Conservation (phyloP, 768 basidiomycete genomes). For the Artomyces pyxidatus region DNA sequence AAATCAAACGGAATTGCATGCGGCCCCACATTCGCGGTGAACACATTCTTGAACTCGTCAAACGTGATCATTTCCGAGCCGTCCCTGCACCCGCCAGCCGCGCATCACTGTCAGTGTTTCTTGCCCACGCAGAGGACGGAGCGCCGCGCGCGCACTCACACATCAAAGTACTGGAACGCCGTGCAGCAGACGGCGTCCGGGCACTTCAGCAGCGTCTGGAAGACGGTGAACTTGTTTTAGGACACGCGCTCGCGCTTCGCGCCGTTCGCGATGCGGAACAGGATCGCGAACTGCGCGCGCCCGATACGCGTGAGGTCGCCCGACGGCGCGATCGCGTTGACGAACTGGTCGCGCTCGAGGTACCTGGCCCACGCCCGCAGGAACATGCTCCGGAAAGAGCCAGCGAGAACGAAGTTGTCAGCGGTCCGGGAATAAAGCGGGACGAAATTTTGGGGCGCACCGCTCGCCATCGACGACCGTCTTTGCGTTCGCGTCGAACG, state of each 20-base stretch:
- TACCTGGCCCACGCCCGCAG: slow-evolving; percentile 42
- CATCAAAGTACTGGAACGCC: slow-evolving; percentile 93
- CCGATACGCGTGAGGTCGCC: slow-evolving; percentile 82
- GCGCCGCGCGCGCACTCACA: slow-evolving; percentile 49
- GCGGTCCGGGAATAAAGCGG: not conserved
- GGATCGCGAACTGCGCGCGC: slow-evolving; percentile 79
- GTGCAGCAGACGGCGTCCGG: slow-evolving; percentile 98
- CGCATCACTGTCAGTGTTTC: not conserved
- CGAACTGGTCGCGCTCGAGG: slow-evolving; percentile 81
- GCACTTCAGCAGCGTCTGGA: slow-evolving; percentile 86
- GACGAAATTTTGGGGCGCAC: slow-evolving; percentile 45
- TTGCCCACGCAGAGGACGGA: not conserved
- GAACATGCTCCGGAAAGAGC: not conserved
- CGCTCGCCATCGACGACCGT: slow-evolving; percentile 66
- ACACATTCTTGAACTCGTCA: slow-evolving; percentile 91
- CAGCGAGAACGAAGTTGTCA: not conserved
- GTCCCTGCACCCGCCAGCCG: slow-evolving; percentile 46
- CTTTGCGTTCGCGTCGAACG: slow-evolving; percentile 80
- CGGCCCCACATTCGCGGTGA: slow-evolving; percentile 68
- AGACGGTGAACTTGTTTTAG: slow-evolving; percentile 95
- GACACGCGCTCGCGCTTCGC: slow-evolving; percentile 69
- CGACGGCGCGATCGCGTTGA: slow-evolving; percentile 89
- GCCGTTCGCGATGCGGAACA: slow-evolving; percentile 84
- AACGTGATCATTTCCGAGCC: slow-evolving; percentile 85
- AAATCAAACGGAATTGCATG: slow-evolving; percentile 93